Evolutionary conservation across 148 eudicot species (phyloP), one percentile per base, ranked within the genome.

Genomic region (Silene latifolia): DNA sequence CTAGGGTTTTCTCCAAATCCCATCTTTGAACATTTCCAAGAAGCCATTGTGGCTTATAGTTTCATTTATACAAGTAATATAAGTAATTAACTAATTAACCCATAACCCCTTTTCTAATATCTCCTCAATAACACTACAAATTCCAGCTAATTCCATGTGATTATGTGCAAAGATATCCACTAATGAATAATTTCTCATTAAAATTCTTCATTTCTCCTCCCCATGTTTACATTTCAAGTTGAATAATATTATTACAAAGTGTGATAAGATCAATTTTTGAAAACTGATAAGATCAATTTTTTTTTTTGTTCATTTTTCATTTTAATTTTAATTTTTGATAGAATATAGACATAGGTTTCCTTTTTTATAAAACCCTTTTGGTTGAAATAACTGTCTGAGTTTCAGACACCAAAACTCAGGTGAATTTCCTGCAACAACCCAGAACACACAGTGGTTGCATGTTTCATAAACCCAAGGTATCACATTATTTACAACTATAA

Each of bases 1-100:
- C 47, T 76, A 76, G 80, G 80, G 80, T 77, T 81, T 81, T 61
- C 44, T 27, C 44, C 46, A 67, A 76, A 76, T 56, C 79, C 65
- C 69, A 80, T 9, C 58, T 70, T 71, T 21, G 25, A n/a, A 58
- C 54, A 46, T 51, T 44, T 25, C 66, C 53, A 35, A n/a, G 15
- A 24, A 72, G 35, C 19, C 68, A 63, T 54, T 72, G 29, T 58
- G 72, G 48, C 20, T 47, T 2, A 12, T 48, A 48, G 13, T 48
- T 10, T 48, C 9, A 51, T 12, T 39, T 51, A 51, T 15, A 48
- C 14, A 48, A 12, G 14, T 73, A 62, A 47, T n/a, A 20, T 51
- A 69, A 47, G 11, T 69, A 75, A 71, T 67, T 29, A 42, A 67
- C 47, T 54, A 9, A 46, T 59, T 54, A 12, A 51, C 53, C 27